These are phyloP conservation scores for Termitomyces sp. DNA, from an alignment of 768 basidiomycete genomes.

Conservation along the genomic window DNA sequence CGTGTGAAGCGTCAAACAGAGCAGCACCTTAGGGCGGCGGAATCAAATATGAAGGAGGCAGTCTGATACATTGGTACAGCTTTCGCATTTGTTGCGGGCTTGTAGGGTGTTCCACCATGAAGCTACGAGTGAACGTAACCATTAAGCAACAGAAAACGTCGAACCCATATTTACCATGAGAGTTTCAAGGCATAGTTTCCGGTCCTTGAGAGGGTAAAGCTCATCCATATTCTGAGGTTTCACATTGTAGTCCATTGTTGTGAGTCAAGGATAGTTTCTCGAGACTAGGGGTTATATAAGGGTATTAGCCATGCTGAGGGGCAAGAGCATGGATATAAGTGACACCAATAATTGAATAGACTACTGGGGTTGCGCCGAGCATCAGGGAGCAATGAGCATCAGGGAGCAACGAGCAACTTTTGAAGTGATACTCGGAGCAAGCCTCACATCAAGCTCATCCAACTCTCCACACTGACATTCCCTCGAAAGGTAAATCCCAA, in stretches of 20 bases:
- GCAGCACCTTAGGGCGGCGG: constrained; percentile 37
- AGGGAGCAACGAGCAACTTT: too few relatives aligned
- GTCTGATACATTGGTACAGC: constrained; percentile 63
- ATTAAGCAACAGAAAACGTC: not conserved
- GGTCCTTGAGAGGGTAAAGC: constrained; percentile 20
- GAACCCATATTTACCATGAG: not conserved
- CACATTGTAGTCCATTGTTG: constrained; percentile 11
- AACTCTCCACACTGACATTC: too few relatives aligned
- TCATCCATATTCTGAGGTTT: constrained; percentile 8
- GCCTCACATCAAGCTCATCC: too few relatives aligned
- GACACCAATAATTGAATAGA: not conserved
- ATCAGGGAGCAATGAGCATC: not conserved
- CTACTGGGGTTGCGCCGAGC: not conserved
- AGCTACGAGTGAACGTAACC: constrained; percentile 30
- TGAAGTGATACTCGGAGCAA: too few relatives aligned
- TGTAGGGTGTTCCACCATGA: constrained; percentile 50
- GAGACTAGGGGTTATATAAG: not conserved
- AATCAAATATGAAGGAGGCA: constrained; percentile 54
- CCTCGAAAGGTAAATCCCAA: too few relatives aligned
- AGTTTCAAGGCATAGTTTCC: constrained; percentile 55
- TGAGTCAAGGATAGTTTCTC: not conserved
- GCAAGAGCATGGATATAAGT: not conserved
- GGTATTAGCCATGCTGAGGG: not conserved
- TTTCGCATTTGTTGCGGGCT: constrained; percentile 49
- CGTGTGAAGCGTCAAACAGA: constrained; percentile 2